Evolutionary conservation across 768 basidiomycete genomes (phyloP), one percentile per base, ranked within the genome.

Genomic region (Hemileccinum rubropunctum): DNA sequence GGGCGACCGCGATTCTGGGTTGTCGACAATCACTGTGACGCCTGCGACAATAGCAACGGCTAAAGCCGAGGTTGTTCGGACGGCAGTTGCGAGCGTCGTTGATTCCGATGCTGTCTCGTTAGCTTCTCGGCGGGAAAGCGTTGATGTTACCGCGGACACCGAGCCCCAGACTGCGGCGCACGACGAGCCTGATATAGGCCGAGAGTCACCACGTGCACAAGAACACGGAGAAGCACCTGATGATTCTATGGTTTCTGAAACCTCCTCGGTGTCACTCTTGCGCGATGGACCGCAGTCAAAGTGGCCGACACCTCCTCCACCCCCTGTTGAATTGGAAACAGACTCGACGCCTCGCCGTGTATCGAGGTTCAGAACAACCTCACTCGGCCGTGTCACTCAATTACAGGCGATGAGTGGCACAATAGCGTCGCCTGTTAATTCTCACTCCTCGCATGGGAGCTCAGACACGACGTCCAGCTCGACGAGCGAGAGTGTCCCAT

Each of bases 51-150:
- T 79, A 43, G 70, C 78, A 13, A 64, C 77, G 21, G 76, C 79
- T 7, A 66, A 75, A 42, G 71, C 70, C 45, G 77, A 73, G 18
- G 66, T 83, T 11, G 79, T 75, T 21, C 70, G 78, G 48, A 69
- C 77, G 18, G 74, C 79, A 12, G 71, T 77, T 10, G 81, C 82
- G n/a, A 78, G 76, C 38, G 72, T 82, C 15, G 62, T 82, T 34
- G 70, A 73, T 39, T 55, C 65, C 21, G 68, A 68, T 38, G 26
- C 48, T 6, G 56, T 67, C 14, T 63, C 65, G 2, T 17, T 57
- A 10, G 8, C 46, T 41, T 54, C 61, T 11, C 45, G 17, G 26
- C 51, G 53, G 5, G 62, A 54, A 45, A 58, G 54, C 17, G 34
- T 43, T 12, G 30, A 47, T 37, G 53, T 53, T 21, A 42, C 58